A percentile compares a stretch with the other conserved stretches of the same genome.
These are phyloP conservation scores for Agaricus blazei DNA, from an alignment of 768 basidiomycete species.

Conservation along the genomic window DNA sequence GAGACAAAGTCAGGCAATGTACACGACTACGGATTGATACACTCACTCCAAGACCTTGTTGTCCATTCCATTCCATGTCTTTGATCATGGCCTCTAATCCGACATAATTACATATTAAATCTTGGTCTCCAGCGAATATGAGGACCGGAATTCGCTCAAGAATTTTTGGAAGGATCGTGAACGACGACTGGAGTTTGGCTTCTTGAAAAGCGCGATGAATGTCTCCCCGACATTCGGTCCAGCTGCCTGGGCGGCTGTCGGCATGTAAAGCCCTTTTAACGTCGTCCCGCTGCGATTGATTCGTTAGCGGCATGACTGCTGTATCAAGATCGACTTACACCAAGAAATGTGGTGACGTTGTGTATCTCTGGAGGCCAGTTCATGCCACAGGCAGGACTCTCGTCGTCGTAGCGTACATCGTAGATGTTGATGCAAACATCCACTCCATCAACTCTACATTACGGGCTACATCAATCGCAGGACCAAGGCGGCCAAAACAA, in stretches of 20 bases:
- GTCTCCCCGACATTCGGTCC: constrained; percentile 79
- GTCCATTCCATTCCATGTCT: constrained; percentile 81
- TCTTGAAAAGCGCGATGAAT: constrained; percentile 62
- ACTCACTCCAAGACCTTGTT: constrained; percentile 76
- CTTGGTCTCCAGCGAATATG: constrained; percentile 93
- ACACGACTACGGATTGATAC: background rate
- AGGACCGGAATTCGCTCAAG: constrained; percentile 80
- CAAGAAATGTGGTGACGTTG: constrained; percentile 71
- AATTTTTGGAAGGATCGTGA: constrained; percentile 72
- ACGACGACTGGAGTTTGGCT: constrained; percentile 55
- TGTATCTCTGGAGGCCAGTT: constrained; percentile 93
- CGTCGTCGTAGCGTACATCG: constrained; percentile 88
- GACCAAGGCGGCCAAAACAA: background rate
- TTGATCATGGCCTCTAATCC: constrained; percentile 87
- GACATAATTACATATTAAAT: constrained; percentile 93
- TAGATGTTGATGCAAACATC: constrained; percentile 90
- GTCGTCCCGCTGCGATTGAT: constrained; percentile 52
- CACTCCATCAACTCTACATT: constrained; percentile 56
- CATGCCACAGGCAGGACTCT: constrained; percentile 87
- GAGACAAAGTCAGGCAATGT: background rate
- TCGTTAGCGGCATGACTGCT: background rate
- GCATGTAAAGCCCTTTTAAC: constrained; percentile 87
- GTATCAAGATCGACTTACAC: constrained; percentile 46
- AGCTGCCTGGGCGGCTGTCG: constrained; percentile 62
- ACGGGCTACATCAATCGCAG: background rate